phyloP scores from a whole-genome alignment of 2,329 filamentous ascomycete species.

The Dendrostoma leiphaemia region DNA sequence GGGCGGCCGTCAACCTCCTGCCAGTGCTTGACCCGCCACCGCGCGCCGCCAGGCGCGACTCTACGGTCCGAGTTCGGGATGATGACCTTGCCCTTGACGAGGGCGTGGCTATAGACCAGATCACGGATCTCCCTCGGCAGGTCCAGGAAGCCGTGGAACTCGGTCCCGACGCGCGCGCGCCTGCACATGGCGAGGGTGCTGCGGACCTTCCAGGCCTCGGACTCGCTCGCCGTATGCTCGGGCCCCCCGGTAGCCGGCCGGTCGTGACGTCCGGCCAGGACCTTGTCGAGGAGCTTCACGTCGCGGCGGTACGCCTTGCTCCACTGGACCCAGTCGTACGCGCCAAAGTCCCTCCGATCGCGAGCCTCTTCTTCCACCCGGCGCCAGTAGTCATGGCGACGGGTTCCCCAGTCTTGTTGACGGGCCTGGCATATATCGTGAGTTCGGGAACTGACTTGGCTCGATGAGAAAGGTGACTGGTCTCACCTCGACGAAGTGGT shows the following conservation, averaged over 20 bases:
- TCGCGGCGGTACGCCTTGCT: neutral
- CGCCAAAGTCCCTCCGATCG: neutral
- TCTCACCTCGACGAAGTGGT: neutral
- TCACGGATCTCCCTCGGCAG: slow-evolving; percentile 11
- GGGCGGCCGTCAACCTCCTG: neutral
- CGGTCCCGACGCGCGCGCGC: neutral
- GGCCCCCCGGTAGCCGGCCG: neutral
- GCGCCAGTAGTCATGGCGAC: neutral
- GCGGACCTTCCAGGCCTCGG: neutral
- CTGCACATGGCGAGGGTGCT: neutral
- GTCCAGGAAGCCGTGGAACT: slow-evolving; percentile 10
- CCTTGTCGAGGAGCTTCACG: neutral
- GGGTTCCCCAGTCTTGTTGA: neutral
- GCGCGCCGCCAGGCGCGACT: neutral
- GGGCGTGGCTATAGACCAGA: neutral
- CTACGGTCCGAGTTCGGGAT: slow-evolving; percentile 6
- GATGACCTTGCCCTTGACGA: neutral
- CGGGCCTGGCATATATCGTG: neutral
- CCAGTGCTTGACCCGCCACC: neutral
- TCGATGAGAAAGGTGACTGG: neutral
- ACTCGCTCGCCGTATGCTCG: neutral
- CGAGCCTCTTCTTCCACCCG: neutral
- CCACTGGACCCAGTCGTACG: neutral
- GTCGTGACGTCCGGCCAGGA: too few relatives aligned
- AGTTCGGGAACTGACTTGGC: neutral